Percentiles rank a stretch among this genome's conserved stretches.
phyloP scores from a whole-genome alignment of 2,329 filamentous ascomycete genomes.

The Fusarium xylarioides region DNA sequence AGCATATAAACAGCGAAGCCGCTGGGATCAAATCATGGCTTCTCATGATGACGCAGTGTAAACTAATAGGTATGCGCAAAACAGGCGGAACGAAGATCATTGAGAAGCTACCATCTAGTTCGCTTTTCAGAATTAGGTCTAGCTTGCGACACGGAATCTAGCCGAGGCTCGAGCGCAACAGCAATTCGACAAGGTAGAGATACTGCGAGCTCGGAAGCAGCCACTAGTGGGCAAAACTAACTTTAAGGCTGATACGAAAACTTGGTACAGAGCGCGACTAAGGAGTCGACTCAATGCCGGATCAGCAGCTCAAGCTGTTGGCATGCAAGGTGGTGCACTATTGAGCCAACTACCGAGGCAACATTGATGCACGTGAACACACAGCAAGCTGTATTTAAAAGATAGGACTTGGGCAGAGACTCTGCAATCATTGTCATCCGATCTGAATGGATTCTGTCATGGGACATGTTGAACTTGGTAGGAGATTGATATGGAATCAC shows the following conservation, averaged over 20 bases:
- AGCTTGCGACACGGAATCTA: neutral
- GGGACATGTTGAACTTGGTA: neutral
- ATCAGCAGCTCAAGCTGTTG: neutral
- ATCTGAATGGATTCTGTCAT: neutral
- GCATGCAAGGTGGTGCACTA: neutral
- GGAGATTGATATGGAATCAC: neutral
- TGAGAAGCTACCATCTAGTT: neutral
- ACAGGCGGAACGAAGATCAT: neutral
- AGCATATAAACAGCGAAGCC: too few relatives aligned
- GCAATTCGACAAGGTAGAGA: neutral
- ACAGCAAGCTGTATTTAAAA: too few relatives aligned
- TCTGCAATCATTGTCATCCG: neutral
- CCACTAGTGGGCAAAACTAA: neutral
- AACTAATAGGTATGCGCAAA: neutral
- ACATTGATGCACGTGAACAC: neutral
- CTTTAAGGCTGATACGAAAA: neutral
- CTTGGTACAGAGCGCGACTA: neutral
- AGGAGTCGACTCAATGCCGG: neutral
- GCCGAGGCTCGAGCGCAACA: neutral
- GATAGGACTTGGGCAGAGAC: fast-evolving
- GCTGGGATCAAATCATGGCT: neutral
- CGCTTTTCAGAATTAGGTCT: neutral
- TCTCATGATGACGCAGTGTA: neutral
- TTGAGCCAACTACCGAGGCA: neutral
- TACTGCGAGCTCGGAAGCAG: neutral